Conservation (phyloP, 306 rosid species). For the Hylodesmum podocarpum region DNA sequence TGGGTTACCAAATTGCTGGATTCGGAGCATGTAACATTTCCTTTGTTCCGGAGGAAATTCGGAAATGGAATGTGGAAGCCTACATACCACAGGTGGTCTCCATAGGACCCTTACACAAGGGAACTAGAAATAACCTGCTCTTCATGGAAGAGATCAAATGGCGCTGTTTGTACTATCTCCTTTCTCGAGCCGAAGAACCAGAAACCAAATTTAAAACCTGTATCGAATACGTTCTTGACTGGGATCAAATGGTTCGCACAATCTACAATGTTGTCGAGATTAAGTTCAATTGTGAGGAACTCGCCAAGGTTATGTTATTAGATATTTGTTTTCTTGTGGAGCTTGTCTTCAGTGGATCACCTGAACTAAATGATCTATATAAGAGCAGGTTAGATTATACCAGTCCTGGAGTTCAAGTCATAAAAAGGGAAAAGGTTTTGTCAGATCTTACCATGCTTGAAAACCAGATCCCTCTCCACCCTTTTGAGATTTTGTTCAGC, state of each 20-base stretch:
- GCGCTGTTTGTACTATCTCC: not conserved
- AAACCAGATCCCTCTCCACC: not conserved
- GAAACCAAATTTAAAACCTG: not conserved
- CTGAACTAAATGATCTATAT: not conserved
- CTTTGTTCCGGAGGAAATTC: not conserved
- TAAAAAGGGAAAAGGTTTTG: not conserved
- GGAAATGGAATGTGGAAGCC: not conserved
- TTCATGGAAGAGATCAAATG: not conserved
- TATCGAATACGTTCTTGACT: not conserved
- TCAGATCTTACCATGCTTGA: not conserved
- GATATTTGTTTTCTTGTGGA: conserved; percentile 46
- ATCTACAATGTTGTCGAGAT: not conserved
- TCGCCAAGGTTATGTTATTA: conserved; percentile 32
- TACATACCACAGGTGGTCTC: not conserved
- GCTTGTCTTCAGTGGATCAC: conserved; percentile 11
- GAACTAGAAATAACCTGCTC: not conserved
- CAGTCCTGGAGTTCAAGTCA: not conserved
- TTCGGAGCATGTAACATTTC: not conserved
- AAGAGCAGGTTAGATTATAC: not conserved
- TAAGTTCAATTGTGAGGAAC: not conserved
- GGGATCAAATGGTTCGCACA: not conserved
- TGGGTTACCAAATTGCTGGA: too few relatives aligned
- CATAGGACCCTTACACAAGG: not conserved
- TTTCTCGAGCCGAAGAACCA: accelerated
- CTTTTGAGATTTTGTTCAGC: too few relatives aligned